Conservation (phyloP, 208 protist genomes). For the Acanthamoeba rhysodes region DNA sequence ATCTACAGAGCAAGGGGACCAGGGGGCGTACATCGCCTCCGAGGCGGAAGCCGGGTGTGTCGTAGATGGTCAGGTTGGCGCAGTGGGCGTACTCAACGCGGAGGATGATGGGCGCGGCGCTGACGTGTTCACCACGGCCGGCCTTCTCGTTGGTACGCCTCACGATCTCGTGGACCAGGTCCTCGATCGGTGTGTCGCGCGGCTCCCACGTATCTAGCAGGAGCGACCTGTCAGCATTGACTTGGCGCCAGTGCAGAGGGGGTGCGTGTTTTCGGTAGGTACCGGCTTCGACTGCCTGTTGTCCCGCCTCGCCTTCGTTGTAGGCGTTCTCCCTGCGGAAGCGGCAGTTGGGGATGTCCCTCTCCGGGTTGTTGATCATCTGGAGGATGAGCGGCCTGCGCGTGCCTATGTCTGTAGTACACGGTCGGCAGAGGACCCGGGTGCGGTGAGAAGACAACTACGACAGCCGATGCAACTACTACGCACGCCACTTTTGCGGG, state of each 20-base stretch:
- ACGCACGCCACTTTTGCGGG: not conserved
- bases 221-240: not conserved
- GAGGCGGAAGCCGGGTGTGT: conserved; percentile 86
- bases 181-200: conserved; percentile 83
- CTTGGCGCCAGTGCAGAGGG: not conserved
- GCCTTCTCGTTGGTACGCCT: conserved; percentile 85
- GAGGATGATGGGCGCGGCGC: conserved; percentile 84
- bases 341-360: conserved; percentile 80
- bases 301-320: conserved; percentile 7
- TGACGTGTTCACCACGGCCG: conserved; percentile 80
- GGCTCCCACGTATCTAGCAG: conserved; percentile 77
- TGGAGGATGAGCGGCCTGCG: conserved; percentile 87
- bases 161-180: conserved; percentile 84
- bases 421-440: not conserved
- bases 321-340: conserved; percentile 85
- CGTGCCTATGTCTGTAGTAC: conserved; percentile 84
- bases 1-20: conserved; percentile 64
- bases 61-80: conserved; percentile 87
- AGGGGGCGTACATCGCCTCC: conserved; percentile 80
- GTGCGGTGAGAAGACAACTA: not conserved
- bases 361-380: conserved; percentile 87
- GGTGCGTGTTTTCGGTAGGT: not conserved
- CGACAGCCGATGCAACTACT: no score
- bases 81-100: conserved; percentile 87
- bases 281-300: not conserved